Conservation (phyloP, 2,329 filamentous ascomycete genomes). For the Penicillium nordicum region DNA sequence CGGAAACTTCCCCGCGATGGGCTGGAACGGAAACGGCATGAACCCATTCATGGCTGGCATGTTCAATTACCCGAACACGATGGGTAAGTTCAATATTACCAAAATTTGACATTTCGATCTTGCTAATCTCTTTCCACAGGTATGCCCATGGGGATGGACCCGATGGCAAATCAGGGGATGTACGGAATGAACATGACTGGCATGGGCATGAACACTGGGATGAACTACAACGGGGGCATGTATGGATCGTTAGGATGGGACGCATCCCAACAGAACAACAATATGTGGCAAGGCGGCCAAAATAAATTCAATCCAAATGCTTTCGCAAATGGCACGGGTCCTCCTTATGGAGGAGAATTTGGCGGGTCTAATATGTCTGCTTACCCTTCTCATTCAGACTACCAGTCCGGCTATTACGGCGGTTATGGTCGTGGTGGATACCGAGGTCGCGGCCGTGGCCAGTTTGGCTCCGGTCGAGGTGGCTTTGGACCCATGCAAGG, state of each 20-base stretch:
- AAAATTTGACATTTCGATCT: conserved; percentile 3
- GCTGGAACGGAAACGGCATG: conserved; percentile 58
- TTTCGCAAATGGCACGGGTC: conserved; percentile 69
- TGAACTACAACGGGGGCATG: conserved; percentile 59
- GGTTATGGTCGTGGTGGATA: conserved; percentile 61
- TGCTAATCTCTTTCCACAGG: conserved; percentile 46
- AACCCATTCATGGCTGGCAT: conserved; percentile 61
- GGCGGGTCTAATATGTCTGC: conserved; percentile 63
- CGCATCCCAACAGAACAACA: conserved; percentile 61
- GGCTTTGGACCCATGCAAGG: conserved; percentile 39
- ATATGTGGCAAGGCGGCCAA: conserved; percentile 74
- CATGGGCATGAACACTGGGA: conserved; percentile 77
- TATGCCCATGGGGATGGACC: conserved; percentile 82
- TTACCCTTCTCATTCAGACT: conserved; percentile 62
- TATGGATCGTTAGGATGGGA: conserved; percentile 69
- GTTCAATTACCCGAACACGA: conserved; percentile 71
- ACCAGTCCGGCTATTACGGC: conserved; percentile 74
- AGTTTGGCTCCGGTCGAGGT: conserved; percentile 42
- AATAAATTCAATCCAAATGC: conserved; percentile 88
- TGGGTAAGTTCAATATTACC: conserved; percentile 64
- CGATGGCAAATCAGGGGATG: conserved; percentile 50
- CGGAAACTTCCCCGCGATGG: conserved; percentile 57
- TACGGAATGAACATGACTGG: conserved; percentile 78
- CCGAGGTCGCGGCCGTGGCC: conserved; percentile 62
- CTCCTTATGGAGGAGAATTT: conserved; percentile 76